phyloP scores from a whole-genome alignment of 2,329 filamentous ascomycete species.

The Fusarium ramigenum region DNA sequence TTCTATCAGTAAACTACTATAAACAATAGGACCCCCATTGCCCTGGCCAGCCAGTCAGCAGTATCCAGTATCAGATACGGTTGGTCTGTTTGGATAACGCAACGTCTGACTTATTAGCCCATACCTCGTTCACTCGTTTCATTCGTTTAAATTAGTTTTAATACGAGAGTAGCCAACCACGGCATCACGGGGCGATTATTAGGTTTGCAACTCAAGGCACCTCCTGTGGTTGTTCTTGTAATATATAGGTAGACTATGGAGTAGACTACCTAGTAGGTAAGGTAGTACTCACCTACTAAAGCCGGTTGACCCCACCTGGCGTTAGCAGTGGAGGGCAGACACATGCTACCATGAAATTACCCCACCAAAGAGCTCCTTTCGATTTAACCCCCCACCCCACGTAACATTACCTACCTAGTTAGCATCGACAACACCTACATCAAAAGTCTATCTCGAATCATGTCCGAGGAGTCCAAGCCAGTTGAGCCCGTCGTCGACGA shows the following conservation, averaged over 20 bases:
- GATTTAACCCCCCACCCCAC: conserved; percentile 17
- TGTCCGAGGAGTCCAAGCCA: conserved; percentile 71
- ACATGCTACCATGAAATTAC: conserved; percentile 33
- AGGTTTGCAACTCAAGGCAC: neutral
- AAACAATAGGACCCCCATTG: neutral
- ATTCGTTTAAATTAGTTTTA: neutral
- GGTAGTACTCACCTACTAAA: neutral
- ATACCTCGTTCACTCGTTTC: neutral
- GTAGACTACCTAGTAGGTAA: too few relatives aligned
- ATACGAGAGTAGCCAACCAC: neutral
- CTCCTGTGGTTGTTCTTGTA: neutral
- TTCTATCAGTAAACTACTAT: neutral
- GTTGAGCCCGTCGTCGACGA: conserved; percentile 63
- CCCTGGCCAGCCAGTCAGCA: neutral
- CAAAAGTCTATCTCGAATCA: conserved; percentile 38
- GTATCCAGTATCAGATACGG: neutral
- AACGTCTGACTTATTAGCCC: neutral
- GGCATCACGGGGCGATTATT: neutral
- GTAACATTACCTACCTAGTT: conserved; percentile 4
- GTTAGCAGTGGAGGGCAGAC: neutral
- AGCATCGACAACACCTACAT: conserved; percentile 29
- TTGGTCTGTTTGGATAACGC: neutral
- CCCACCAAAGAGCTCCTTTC: conserved; percentile 40
- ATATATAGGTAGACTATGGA: neutral
- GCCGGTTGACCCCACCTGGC: neutral